Percentiles rank a stretch among this genome's conserved stretches.
Evolutionary conservation across 2,329 filamentous ascomycete genomes (phyloP).

Genomic region (Davidsoniella neocaledoniae): DNA sequence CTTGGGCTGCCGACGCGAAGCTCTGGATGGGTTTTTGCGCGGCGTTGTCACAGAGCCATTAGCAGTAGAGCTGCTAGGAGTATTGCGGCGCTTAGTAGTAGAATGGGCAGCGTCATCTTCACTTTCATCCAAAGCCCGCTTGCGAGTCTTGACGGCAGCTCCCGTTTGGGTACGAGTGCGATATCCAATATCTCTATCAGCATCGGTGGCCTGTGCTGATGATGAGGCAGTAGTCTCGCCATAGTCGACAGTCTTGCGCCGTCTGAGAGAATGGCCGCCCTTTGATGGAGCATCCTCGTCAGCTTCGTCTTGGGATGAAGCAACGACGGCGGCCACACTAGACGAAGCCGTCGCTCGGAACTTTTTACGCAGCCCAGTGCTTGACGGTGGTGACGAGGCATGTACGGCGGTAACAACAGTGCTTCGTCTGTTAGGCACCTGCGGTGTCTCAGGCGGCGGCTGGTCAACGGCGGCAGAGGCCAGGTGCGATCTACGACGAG

Average conservation of each 20-base stretch:
- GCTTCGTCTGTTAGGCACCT: neutral
- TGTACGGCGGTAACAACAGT: neutral
- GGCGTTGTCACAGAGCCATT: neutral
- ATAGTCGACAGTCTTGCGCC: conserved; percentile 40
- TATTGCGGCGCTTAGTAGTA: conserved; percentile 4
- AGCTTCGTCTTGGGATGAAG: conserved; percentile 3
- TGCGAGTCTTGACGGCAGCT: conserved; percentile 6
- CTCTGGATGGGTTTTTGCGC: conserved; percentile 9
- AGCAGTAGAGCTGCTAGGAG: neutral
- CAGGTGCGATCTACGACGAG: conserved; percentile 2
- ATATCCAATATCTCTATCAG: conserved; percentile 2
- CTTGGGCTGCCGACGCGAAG: conserved; percentile 7
- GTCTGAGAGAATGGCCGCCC: conserved; percentile 41
- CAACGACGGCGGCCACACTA: neutral
- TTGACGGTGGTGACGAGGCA: neutral
- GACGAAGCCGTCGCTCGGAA: neutral
- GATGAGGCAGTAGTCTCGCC: conserved; percentile 25
- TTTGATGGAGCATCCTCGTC: conserved; percentile 20
- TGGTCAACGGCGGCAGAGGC: neutral
- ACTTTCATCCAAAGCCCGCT: conserved; percentile 6
- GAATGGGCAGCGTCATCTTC: conserved; percentile 2
- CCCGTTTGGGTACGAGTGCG: conserved; percentile 10
- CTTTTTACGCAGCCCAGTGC: neutral
- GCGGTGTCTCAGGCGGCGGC: neutral
- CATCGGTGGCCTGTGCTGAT: conserved; percentile 13